phyloP scores from a whole-genome alignment of 2,329 filamentous ascomycete genomes.

The Malbranchea zuffiana region DNA sequence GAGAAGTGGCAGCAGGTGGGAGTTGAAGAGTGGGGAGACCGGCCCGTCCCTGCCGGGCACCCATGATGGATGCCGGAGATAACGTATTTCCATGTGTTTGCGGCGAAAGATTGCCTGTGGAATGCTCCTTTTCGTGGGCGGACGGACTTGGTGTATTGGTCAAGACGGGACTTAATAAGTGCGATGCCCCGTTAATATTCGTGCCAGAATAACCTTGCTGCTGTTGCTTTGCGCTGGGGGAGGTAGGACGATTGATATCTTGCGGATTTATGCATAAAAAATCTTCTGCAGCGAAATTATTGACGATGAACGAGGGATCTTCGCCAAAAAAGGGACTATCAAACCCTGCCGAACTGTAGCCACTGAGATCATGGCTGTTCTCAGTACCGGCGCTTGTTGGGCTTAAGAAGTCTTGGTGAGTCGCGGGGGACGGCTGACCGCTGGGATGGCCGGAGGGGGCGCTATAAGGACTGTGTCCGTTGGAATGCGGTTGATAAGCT shows the following conservation, averaged over 20 bases:
- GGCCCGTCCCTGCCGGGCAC: not conserved
- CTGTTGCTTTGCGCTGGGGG: not conserved
- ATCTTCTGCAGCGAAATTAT: not conserved
- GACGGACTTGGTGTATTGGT: constrained; percentile 24
- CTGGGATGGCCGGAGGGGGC: constrained; percentile 11
- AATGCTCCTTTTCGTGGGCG: constrained; percentile 18
- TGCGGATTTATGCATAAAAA: constrained; percentile 10
- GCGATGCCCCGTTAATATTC: constrained; percentile 15
- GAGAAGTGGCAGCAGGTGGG: constrained; percentile 20
- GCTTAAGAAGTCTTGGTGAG: constrained; percentile 23
- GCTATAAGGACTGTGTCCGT: constrained; percentile 8
- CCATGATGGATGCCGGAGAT: constrained; percentile 12
- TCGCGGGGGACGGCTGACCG: constrained; percentile 13
- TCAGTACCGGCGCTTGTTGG: constrained; percentile 22
- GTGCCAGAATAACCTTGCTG: not conserved
- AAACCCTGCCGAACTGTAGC: constrained; percentile 7
- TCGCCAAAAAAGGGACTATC: constrained; percentile 4
- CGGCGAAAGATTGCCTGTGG: no score
- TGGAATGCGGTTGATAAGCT: not conserved
- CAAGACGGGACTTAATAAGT: constrained; percentile 26
- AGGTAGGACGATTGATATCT: constrained; percentile 2
- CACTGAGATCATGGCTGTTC: constrained; percentile 9
- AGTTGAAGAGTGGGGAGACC: constrained; percentile 13
- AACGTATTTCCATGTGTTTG: no score
- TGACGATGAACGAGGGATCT: not conserved